Evolutionary conservation across 441 rosid genomes (phyloP).

Genomic region (Euphorbia celastroides): DNA sequence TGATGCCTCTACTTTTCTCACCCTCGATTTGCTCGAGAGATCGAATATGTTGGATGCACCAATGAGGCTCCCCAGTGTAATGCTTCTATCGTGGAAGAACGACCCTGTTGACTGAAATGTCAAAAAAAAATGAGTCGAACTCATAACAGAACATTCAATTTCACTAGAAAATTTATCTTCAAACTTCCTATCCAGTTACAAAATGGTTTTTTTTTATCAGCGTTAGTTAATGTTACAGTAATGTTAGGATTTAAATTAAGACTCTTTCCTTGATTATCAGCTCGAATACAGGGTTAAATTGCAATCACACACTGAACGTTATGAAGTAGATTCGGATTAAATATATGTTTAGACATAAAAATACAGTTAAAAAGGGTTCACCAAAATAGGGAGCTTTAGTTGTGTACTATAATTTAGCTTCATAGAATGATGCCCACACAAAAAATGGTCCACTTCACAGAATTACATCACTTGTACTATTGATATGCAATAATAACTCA

Average conservation of each 20-base stretch:
- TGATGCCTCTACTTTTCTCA: slow-evolving; percentile 34
- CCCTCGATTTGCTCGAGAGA: slow-evolving; percentile 58
- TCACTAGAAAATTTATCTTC: background rate
- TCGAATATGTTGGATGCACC: slow-evolving; percentile 69
- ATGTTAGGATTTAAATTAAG: no score
- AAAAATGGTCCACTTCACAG: background rate
- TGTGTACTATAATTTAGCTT: background rate
- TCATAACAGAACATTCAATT: background rate
- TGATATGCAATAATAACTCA: no score
- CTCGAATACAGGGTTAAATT: no score
- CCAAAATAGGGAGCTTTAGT: background rate
- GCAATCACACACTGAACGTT: no score
- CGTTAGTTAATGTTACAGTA: no score
- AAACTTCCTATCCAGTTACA: no score
- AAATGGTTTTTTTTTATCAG: no score
- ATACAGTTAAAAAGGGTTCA: no score
- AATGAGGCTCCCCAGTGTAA: slow-evolving; percentile 74
- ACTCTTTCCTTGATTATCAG: no score
- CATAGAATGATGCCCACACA: background rate
- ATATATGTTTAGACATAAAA: background rate
- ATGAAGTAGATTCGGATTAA: no score
- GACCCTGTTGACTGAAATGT: slow-evolving; percentile 66
- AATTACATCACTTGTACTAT: background rate
- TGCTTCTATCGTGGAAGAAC: slow-evolving; percentile 76
- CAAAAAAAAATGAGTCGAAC: background rate